Evolutionary conservation across 78 protist genomes (phyloP).

Genomic region (Guillardia theta): DNA sequence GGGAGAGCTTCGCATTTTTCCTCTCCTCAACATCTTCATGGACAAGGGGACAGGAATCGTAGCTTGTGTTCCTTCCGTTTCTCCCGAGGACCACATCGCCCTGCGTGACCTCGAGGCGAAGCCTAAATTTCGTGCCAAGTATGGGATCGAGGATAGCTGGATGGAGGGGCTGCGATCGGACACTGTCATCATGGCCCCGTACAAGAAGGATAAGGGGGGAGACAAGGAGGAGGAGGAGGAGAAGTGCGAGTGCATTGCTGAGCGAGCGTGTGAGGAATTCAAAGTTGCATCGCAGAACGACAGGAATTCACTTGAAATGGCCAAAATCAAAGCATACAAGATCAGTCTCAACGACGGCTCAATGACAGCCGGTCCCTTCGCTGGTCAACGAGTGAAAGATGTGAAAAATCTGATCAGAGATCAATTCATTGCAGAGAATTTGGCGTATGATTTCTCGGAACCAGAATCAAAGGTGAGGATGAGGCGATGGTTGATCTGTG

Average conservation of each 20-base stretch:
- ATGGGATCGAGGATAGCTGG: constrained; percentile 38
- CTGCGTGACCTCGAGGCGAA: constrained; percentile 40
- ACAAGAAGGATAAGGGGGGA: no score
- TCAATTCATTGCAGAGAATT: no score
- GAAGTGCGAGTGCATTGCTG: no score
- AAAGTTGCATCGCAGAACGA: constrained; percentile 86
- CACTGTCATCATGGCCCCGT: no score
- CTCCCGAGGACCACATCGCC: constrained; percentile 65
- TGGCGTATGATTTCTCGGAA: neutral
- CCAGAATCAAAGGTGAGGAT: neutral
- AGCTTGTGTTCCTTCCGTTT: constrained; percentile 67
- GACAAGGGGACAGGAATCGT: constrained; percentile 69
- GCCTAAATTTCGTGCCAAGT: neutral
- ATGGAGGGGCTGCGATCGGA: neutral
- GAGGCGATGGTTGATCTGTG: neutral
- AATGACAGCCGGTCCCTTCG: no score
- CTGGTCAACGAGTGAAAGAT: no score
- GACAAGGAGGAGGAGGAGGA: no score
- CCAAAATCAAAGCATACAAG: constrained; percentile 83
- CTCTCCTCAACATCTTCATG: constrained; percentile 89
- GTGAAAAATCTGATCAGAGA: no score
- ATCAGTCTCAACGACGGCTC: no score
- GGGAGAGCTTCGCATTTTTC: constrained; percentile 85
- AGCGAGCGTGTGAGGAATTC: constrained; percentile 86
- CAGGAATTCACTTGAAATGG: constrained; percentile 75